Evolutionary conservation across 2,329 filamentous ascomycete species (phyloP).

Genomic region (Knoxdaviesia capensis): DNA sequence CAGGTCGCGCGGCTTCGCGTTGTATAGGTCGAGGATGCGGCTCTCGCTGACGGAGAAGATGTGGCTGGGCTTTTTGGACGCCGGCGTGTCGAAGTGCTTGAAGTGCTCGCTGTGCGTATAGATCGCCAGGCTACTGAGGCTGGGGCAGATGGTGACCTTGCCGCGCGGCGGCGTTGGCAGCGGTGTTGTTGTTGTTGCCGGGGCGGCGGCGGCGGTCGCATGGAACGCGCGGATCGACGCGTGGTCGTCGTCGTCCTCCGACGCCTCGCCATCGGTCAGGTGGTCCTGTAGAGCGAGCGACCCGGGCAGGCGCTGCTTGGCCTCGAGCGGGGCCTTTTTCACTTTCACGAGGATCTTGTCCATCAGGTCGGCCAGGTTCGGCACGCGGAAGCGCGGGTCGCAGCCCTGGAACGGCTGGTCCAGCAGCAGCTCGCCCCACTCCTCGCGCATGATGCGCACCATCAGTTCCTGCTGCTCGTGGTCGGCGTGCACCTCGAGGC

Average conservation of each 20-base stretch:
- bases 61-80: constrained; percentile 36
- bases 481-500: constrained; percentile 75
- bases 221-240: not conserved
- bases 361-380: constrained; percentile 49
- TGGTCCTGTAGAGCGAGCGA: too few relatives aligned
- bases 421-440: constrained; percentile 60
- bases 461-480: constrained; percentile 72
- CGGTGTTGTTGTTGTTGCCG: constrained; percentile 1
- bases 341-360: constrained; percentile 74
- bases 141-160: constrained; percentile 45
- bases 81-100: constrained; percentile 45
- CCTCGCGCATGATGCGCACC: constrained; percentile 83
- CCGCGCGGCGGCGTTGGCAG: constrained; percentile 23
- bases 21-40: constrained; percentile 38
- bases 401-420: constrained; percentile 30
- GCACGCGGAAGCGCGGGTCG: constrained; percentile 35
- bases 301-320: too few relatives aligned
- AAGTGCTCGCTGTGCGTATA: constrained; percentile 81
- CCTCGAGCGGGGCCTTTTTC: constrained; percentile 28
- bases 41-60: constrained; percentile 84
- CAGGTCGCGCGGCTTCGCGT: constrained; percentile 50
- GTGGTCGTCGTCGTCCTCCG: not conserved
- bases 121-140: constrained; percentile 54
- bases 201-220: not conserved
- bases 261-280: too few relatives aligned